Conservation (phyloP, 2,329 filamentous ascomycete genomes). For the Macrophomina tecta region DNA sequence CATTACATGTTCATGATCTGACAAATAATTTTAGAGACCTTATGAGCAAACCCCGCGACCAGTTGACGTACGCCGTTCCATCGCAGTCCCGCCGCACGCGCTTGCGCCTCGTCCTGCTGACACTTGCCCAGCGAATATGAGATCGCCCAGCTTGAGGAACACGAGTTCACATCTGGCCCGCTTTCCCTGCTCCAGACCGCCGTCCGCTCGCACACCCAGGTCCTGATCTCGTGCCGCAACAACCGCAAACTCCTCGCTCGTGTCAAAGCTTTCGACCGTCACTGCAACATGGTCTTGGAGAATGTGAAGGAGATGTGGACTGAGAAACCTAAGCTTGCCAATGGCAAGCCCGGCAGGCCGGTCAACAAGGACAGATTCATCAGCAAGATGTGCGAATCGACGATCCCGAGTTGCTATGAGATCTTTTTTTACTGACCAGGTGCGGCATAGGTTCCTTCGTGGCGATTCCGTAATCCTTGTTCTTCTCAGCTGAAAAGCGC, state of each 20-base stretch:
- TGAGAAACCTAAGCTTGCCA: constrained; percentile 81
- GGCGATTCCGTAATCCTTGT: constrained; percentile 90
- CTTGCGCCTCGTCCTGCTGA: constrained; percentile 17
- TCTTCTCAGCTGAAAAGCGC: constrained; percentile 67
- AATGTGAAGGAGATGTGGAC: constrained; percentile 99
- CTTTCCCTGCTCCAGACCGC: constrained; percentile 96
- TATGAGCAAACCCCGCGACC: constrained; percentile 83
- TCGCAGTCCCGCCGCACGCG: constrained; percentile 1
- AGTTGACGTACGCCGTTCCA: constrained; percentile 77
- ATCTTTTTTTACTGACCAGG: neutral
- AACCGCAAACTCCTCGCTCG: constrained; percentile 97
- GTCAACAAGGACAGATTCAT: constrained; percentile 99
- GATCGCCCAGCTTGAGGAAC: constrained; percentile 79
- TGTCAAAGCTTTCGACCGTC: constrained; percentile 97
- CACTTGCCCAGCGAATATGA: constrained; percentile 76
- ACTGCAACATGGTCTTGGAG: constrained; percentile 99
- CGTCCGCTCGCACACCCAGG: constrained; percentile 91
- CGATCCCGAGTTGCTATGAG: neutral
- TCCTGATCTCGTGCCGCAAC: constrained; percentile 96
- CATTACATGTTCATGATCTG: constrained; percentile 30
- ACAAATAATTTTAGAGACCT: constrained; percentile 70
- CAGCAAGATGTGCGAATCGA: constrained; percentile 83
- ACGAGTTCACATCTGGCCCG: constrained; percentile 79
- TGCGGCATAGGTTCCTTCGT: constrained; percentile 71
- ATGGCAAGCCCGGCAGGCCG: constrained; percentile 84